Evolutionary conservation across 306 rosid genomes (phyloP), one percentile per base, ranked within the genome.

Genomic region (Lablab purpureus): DNA sequence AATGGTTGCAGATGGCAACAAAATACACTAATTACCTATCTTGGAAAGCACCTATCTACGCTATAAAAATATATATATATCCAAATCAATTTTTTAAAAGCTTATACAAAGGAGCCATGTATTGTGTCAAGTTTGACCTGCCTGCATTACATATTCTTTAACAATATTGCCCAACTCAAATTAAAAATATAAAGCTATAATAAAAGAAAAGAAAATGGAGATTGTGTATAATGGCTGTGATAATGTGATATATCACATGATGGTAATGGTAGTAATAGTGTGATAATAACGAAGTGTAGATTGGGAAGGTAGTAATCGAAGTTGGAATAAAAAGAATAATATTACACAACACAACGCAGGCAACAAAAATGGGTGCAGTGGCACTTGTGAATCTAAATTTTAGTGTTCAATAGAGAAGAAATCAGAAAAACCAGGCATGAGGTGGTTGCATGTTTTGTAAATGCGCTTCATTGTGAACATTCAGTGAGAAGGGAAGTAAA

Each of bases 1-100:
- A 36, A 65, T 51, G 67, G 55, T 65, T n/a, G 41, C 81, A 65
- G 50, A 65, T 34, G 74, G 21, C 45, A 23, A 40, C 23, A 17
- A 63, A 75, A 63, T 46, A 46, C 74, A 43, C 22, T 23, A 67
- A 10, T 3, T 36, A 18, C n/a, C 17, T 36, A 2, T 22, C 43
- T 4, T 17, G 69, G 7, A 47, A 60, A 43, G 46, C 21, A 17
- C 46, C 5, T 59, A 25, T 27, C 28, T 45, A 30, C 69, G 62
- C 23, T 23, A 1, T 32, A 5, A 32, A 32, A 32, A 32, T 1
- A 32, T 4, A 32, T 32, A 32, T 6, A 32, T 7, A 4, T 0
- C 7, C 36, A 32, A 32, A 32, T 32, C 36, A 32, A 14, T 23
- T 10, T 54, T 22, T 10, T 1, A 3, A 23, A 55, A 22, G 8